A percentile compares a stretch with the other conserved stretches of the same genome.
Conservation (phyloP, 345 rosid genomes). For the Gossypium anomalum region DNA sequence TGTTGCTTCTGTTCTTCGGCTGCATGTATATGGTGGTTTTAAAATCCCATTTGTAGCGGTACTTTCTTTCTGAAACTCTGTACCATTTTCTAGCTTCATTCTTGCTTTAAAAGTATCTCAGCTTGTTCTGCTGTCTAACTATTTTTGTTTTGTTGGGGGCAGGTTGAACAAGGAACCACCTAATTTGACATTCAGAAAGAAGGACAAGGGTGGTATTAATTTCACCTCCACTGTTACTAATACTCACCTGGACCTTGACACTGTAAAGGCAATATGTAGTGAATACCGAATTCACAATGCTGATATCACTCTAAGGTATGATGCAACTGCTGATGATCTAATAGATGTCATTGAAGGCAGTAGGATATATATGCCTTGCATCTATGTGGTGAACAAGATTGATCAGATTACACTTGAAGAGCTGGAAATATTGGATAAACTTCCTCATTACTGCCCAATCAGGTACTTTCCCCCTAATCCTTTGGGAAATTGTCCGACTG, state of each 20-base stretch:
- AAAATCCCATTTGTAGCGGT: neutral
- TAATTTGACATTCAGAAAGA: constrained; percentile 93
- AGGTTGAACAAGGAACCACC: constrained; percentile 99
- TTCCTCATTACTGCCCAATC: constrained; percentile 98
- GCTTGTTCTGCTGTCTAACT: neutral
- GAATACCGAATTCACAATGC: constrained; percentile 97
- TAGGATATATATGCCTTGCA: constrained; percentile 96
- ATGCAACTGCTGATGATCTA: constrained; percentile 99
- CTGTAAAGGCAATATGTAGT: constrained; percentile 95
- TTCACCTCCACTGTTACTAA: constrained; percentile 77
- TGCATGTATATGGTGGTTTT: neutral
- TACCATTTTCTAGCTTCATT: neutral
- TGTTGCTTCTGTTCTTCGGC: neutral
- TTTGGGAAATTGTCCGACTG: neutral
- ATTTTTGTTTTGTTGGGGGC: constrained; percentile 16
- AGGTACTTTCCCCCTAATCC: constrained; percentile 38
- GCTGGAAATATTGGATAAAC: constrained; percentile 91
- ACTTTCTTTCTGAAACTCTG: neutral
- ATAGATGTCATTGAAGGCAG: constrained; percentile 98
- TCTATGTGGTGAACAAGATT: constrained; percentile 89
- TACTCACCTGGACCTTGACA: constrained; percentile 89
- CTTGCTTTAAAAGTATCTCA: neutral
- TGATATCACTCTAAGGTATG: constrained; percentile 85
- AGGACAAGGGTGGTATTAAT: constrained; percentile 96
- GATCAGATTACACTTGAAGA: constrained; percentile 96